Conservation (phyloP, 192 early-diverging fungal genomes). For the Geranomyces michiganensis region DNA sequence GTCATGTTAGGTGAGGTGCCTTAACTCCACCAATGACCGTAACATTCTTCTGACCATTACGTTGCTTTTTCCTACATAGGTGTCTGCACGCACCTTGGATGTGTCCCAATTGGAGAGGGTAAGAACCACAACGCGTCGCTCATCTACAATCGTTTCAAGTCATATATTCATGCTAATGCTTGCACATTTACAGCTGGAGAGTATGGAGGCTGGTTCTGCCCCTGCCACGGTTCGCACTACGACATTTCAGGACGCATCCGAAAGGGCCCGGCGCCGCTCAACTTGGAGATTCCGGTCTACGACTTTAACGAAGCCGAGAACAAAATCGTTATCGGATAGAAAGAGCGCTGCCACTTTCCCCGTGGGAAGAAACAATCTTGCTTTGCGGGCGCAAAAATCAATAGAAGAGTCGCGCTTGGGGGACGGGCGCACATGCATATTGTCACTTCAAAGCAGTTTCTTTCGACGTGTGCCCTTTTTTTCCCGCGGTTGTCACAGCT, state of each 20-base stretch:
- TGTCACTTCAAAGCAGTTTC: no score
- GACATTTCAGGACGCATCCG: conserved; percentile 86
- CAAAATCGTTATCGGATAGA: conserved; percentile 87
- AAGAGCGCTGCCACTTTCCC: neutral
- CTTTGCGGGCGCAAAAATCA: no score
- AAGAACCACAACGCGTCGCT: conserved; percentile 15
- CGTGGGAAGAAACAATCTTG: neutral
- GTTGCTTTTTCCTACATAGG: neutral
- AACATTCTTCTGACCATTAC: neutral
- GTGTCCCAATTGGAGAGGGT: conserved; percentile 95
- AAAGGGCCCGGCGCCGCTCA: conserved; percentile 97
- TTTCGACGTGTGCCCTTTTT: no score
- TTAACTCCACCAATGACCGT: conserved; percentile 41
- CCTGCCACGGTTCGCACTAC: conserved; percentile 99
- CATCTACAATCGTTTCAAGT: neutral
- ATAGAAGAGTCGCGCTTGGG: no score
- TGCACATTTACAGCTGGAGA: conserved; percentile 74
- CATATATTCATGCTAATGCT: no score
- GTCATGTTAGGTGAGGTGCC: conserved; percentile 97
- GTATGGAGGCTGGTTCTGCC: conserved; percentile 99
- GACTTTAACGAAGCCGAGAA: conserved; percentile 70
- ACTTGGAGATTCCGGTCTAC: conserved; percentile 92
- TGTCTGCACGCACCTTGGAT: conserved; percentile 87
- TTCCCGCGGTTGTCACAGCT: no score
- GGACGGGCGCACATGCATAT: no score